A percentile compares a stretch with the other conserved stretches of the same genome.
These are phyloP conservation scores for Apophysomyces trapeziformis DNA, from an alignment of 371 early-diverging fungal genomes.

Conservation along the genomic window DNA sequence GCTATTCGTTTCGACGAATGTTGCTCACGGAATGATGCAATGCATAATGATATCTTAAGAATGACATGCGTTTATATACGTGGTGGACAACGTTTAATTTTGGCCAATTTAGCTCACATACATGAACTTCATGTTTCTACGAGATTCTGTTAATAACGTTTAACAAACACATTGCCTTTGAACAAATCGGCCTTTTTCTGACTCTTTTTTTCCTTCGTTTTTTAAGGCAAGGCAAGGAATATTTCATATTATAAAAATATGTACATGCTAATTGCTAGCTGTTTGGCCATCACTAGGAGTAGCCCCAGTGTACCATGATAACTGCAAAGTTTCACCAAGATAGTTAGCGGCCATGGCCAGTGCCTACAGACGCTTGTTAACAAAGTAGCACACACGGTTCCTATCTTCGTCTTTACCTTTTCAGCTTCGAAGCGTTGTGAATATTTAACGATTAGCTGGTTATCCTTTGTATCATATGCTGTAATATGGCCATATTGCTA, in stretches of 20 bases:
- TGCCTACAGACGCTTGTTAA: conserved; percentile 13
- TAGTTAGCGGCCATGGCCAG: conserved; percentile 21
- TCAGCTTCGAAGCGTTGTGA: conserved; percentile 50
- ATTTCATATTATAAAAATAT: neutral
- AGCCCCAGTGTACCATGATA: conserved; percentile 24
- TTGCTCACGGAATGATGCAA: too few species aligned
- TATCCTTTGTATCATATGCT: conserved; percentile 31
- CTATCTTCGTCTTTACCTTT: conserved; percentile 25
- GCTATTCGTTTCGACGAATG: too few species aligned
- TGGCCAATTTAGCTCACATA: too few species aligned
- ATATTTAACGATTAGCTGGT: conserved; percentile 36
- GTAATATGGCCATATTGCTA: conserved; percentile 64
- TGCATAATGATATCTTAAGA: too few species aligned
- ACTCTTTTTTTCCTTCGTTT: neutral
- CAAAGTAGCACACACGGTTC: neutral
- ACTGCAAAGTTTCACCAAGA: conserved; percentile 14
- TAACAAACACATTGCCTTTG: neutral
- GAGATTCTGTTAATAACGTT: too few species aligned
- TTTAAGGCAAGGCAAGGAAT: neutral
- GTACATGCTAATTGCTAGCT: neutral
- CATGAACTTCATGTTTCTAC: too few species aligned
- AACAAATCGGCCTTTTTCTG: neutral
- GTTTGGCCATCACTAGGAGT: neutral
- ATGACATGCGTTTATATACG: too few species aligned
- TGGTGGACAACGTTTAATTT: too few species aligned